Conservation (phyloP, 805 yeast species). For the Hanseniaspora taiwanica region DNA sequence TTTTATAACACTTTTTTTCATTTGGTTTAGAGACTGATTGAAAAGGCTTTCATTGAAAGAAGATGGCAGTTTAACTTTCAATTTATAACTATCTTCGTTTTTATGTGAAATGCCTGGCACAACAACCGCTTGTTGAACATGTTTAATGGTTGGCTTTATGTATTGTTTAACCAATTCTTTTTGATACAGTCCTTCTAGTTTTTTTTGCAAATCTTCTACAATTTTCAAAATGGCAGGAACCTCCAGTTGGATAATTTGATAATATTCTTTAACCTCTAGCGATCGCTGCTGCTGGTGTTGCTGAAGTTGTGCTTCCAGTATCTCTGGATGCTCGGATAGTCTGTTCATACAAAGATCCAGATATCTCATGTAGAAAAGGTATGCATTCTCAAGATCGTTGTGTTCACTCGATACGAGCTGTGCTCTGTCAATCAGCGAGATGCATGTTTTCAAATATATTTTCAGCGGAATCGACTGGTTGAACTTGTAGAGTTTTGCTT, state of each 20-base stretch:
- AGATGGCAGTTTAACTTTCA: neutral
- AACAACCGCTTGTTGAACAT: neutral
- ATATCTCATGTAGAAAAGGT: constrained; percentile 42
- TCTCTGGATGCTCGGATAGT: constrained; percentile 19
- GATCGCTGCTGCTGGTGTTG: constrained; percentile 3
- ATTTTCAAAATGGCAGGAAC: constrained; percentile 21
- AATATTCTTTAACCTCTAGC: constrained; percentile 10
- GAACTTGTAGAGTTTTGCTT: constrained; percentile 42
- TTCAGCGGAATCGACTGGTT: constrained; percentile 36
- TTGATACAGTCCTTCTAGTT: constrained; percentile 10
- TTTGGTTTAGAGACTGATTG: neutral
- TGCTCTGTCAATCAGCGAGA: constrained; percentile 34
- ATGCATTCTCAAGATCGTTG: constrained; percentile 36
- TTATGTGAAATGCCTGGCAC: no score
- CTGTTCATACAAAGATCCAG: constrained; percentile 32
- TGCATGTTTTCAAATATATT: constrained; percentile 40
- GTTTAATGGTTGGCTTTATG: neutral
- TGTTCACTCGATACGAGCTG: constrained; percentile 24
- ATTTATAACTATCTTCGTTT: no score
- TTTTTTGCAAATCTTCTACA: constrained; percentile 16
- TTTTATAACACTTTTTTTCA: neutral
- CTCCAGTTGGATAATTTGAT: constrained; percentile 19
- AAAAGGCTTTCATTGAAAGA: neutral
- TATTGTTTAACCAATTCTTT: neutral
- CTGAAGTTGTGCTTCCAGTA: constrained; percentile 1